Conservation (phyloP, 441 rosid genomes). For the Syzygium malaccense region DNA sequence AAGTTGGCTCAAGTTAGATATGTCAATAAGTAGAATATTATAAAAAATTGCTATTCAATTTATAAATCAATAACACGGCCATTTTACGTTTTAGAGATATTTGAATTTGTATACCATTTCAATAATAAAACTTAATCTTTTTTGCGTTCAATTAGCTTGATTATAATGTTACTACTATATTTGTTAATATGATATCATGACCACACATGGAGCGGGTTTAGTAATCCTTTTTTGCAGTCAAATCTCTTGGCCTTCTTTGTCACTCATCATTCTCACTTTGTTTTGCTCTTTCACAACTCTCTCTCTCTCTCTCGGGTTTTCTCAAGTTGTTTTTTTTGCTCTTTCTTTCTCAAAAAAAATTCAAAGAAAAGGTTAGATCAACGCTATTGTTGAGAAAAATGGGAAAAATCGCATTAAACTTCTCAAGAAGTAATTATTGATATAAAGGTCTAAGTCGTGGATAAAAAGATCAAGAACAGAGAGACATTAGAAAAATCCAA, state of each 20-base stretch:
- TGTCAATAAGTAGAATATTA: no score
- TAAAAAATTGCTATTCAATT: no score
- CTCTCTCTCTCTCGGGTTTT: neutral
- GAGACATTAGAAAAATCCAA: no score
- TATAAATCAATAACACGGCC: no score
- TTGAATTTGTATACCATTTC: neutral
- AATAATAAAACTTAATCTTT: no score
- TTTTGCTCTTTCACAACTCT: no score
- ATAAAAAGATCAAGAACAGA: no score
- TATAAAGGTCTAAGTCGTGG: neutral
- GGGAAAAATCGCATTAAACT: neutral
- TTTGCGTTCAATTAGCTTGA: neutral
- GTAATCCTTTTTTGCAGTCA: neutral
- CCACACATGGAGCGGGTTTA: neutral
- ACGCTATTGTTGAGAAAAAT: no score
- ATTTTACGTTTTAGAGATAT: neutral
- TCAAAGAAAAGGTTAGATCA: neutral
- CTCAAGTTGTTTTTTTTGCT: neutral
- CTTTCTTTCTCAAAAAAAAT: no score
- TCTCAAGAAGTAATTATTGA: neutral
- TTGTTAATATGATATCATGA: neutral
- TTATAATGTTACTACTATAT: neutral
- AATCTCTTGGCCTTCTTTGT: no score
- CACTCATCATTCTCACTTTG: no score
- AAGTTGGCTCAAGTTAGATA: no score